Evolutionary conservation across 129 eudicot species (phyloP), one percentile per base, ranked within the genome.

Genomic region (Calendula officinalis): DNA sequence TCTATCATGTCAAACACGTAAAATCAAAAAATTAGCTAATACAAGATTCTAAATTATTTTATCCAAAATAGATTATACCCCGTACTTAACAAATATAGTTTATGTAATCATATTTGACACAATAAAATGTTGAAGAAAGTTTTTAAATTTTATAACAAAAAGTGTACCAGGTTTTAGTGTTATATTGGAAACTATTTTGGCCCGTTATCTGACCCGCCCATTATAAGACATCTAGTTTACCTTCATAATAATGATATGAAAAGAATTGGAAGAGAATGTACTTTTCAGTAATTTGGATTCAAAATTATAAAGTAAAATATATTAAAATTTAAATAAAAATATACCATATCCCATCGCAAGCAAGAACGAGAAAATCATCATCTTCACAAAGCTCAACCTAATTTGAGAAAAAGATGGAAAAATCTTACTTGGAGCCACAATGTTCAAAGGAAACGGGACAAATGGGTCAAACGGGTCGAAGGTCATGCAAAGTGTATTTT

Each of bases 311-410:
- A 49, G 6, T 36, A 59, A 60, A 45, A 56, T 16, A 16, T 14
- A 14, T 34, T 22, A 22, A 27, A n/a, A 17, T 22, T 13, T 9
- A 62, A 45, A 46, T 30, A 41, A 46, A 34, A 42, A 74, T 48
- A 60, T 82, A 87, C 98, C 98, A 91, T 46, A 91, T 84, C 46
- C 98, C 98, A 80, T 91, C 98, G 69, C 98, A 91, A 48, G 98
- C 98, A 65, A 91, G 78, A 69, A 84, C 86, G 68, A 91, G 81
- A 72, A 91, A 91, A 47, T 91, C 98, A 73, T 87, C 94, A 62
- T 87, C 94, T 44, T 79, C 83, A 9, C 66, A 65, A 50, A 91
- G 98, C 79, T 84, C 90, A 68, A 87, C 82, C 98, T 91, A 65
- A 55, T 71, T 69, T 39, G 40, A 63, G n/a, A n/a, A n/a, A n/a